Percentiles rank a stretch among this genome's conserved stretches.
Evolutionary conservation across 2,329 filamentous ascomycete genomes (phyloP).

Genomic region (Colletotrichum australisinense): DNA sequence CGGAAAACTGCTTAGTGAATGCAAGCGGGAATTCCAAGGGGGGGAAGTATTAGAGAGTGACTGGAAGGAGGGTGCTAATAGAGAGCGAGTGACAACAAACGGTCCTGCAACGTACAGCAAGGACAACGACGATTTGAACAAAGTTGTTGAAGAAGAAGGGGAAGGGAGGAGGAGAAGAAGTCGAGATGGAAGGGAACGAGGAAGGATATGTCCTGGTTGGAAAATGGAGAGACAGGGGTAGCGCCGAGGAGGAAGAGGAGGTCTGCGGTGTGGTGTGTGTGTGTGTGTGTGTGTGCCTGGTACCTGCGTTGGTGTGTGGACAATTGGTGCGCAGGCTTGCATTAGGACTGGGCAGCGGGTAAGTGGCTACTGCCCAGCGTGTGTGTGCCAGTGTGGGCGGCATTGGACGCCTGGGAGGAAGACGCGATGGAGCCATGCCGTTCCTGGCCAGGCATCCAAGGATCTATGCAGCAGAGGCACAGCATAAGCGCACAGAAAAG

Average conservation of each 20-base stretch:
- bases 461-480: neutral
- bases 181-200: slow-evolving; percentile 28
- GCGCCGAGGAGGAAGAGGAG: neutral
- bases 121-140: slow-evolving; percentile 47
- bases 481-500: neutral
- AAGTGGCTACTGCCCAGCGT: neutral
- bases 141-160: slow-evolving; percentile 41
- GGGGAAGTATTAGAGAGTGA: slow-evolving; percentile 39
- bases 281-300: too few relatives aligned
- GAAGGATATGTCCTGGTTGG: slow-evolving; percentile 34
- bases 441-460: slow-evolving; percentile 15
- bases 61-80: slow-evolving; percentile 37
- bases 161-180: slow-evolving; percentile 31
- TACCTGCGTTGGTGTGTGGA: neutral
- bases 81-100: slow-evolving; percentile 42
- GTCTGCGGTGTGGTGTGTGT: slow-evolving; percentile 16
- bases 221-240: slow-evolving; percentile 27
- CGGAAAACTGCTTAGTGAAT: slow-evolving; percentile 60
- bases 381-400: neutral
- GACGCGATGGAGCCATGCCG: slow-evolving; percentile 30
- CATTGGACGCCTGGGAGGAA: slow-evolving; percentile 19
- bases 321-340: slow-evolving; percentile 6
- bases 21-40: slow-evolving; percentile 54
- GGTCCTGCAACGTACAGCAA: slow-evolving; percentile 42
- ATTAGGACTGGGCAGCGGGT: slow-evolving; percentile 20